Percentiles rank a stretch among this genome's conserved stretches.
Conservation (phyloP, 1,284 basidiomycete species). For the Heterobasidion occidentale region DNA sequence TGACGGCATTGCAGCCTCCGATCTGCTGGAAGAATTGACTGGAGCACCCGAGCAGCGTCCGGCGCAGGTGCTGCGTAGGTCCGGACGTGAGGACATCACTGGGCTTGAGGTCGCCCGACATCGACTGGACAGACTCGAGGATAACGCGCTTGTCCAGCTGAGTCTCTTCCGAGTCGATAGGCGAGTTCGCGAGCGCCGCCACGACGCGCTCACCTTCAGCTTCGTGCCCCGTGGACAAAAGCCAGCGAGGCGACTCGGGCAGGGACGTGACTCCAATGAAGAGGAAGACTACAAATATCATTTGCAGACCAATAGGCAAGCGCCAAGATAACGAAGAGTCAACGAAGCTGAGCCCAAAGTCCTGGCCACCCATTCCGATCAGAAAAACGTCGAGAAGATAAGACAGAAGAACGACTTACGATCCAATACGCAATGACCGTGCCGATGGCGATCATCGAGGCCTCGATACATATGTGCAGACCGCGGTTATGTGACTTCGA, state of each 20-base stretch:
- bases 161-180: not conserved
- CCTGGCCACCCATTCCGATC: not conserved
- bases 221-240: not conserved
- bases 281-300: not conserved
- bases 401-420: not conserved
- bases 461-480: not conserved
- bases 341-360: not conserved
- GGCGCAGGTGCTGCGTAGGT: not conserved
- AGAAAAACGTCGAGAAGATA: not conserved
- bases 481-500: not conserved
- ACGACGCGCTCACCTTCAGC: not conserved
- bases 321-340: not conserved
- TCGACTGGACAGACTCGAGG: not conserved
- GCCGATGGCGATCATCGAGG: not conserved
- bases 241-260: not conserved
- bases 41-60: not conserved
- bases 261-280: not conserved
- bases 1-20: not conserved
- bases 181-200: not conserved
- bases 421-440: not conserved
- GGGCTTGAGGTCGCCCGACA: not conserved
- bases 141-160: not conserved
- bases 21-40: not conserved
- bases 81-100: not conserved
- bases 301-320: not conserved